Conservation (phyloP, 495 filamentous ascomycete genomes). For the Hypomontagnella monticulosa region DNA sequence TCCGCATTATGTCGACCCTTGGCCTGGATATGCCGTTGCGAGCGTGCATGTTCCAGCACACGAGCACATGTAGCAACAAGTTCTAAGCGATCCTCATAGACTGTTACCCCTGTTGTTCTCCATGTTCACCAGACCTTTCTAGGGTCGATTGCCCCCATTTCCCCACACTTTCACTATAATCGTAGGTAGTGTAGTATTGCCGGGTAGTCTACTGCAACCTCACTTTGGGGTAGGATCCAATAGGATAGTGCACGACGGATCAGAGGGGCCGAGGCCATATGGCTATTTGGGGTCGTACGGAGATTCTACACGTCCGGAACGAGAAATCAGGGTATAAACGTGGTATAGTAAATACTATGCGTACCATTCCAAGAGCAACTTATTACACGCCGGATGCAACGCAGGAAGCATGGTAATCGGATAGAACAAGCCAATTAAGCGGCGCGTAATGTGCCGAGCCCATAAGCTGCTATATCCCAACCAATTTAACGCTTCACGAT, state of each 20-base stretch:
- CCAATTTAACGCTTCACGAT: too few species aligned
- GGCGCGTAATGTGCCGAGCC: too few species aligned
- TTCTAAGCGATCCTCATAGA: constrained; percentile 7
- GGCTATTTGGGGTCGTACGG: constrained; percentile 14
- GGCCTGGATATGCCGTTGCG: constrained; percentile 24
- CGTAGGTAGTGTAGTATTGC: constrained; percentile 30
- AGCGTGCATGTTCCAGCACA: neutral
- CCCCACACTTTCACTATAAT: constrained; percentile 28
- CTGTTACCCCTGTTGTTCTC: constrained; percentile 6
- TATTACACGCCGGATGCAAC: too few species aligned
- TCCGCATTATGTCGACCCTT: constrained; percentile 7
- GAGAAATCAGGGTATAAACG: constrained; percentile 1
- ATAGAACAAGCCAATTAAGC: too few species aligned
- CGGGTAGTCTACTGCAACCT: constrained; percentile 31
- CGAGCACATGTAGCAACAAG: constrained; percentile 12
- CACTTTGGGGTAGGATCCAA: constrained; percentile 18
- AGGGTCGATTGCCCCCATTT: constrained; percentile 9
- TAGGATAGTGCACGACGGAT: constrained; percentile 9
- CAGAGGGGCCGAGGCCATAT: constrained; percentile 31
- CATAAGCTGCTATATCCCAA: too few species aligned
- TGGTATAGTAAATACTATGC: neutral
- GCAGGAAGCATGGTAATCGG: too few species aligned
- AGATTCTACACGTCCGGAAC: neutral
- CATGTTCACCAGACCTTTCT: constrained; percentile 15
- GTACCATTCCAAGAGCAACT: too few species aligned